phyloP scores from a whole-genome alignment of 169 alveolate genomes.

The Plasmodium adleri region DNA sequence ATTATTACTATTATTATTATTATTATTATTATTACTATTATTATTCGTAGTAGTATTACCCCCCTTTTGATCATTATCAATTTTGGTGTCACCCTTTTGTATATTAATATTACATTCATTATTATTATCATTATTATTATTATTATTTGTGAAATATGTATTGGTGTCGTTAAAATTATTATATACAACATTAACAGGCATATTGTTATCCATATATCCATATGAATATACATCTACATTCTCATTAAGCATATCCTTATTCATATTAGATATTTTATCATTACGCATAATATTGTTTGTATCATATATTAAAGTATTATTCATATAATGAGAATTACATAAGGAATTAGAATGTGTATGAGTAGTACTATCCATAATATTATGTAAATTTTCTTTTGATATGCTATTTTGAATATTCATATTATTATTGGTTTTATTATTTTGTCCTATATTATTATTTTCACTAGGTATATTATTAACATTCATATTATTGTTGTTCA shows the following conservation, averaged over 20 bases:
- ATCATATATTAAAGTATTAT: constrained; percentile 28
- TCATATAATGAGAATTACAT: constrained; percentile 10
- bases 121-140: neutral
- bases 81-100: neutral
- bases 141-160: constrained; percentile 11
- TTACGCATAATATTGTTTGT: constrained; percentile 4
- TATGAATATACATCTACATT: constrained; percentile 9
- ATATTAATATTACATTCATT: neutral
- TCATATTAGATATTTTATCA: constrained; percentile 12
- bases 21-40: too few species aligned
- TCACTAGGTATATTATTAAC: neutral
- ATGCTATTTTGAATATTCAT: constrained; percentile 7
- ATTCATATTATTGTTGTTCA: neutral
- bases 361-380: neutral
- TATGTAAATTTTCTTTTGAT: neutral
- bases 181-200: neutral
- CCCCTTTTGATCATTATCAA: neutral
- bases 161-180: constrained; percentile 8
- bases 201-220: too few species aligned
- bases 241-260: neutral
- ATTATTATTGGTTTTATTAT: neutral
- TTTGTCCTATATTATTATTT: neutral
- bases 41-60: too few species aligned
- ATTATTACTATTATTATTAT: too few species aligned
- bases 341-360: neutral